Conservation (phyloP, 2,329 filamentous ascomycete genomes). For the Stromatinia cepivora region DNA sequence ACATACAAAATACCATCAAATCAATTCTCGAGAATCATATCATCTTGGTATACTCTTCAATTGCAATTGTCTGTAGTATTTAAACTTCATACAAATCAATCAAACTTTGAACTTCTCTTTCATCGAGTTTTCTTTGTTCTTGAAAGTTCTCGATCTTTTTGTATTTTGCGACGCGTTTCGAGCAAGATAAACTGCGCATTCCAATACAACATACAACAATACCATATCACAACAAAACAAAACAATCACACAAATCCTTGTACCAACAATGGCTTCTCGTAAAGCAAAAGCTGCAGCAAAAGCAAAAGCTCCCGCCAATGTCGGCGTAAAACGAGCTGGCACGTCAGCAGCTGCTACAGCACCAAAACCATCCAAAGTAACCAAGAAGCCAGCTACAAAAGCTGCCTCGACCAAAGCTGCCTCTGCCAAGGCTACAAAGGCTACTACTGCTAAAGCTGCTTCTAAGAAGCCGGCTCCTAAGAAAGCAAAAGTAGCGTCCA, state of each 20-base stretch:
- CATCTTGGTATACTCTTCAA: background rate
- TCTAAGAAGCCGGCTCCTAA: background rate
- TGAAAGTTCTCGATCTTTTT: conserved; percentile 3
- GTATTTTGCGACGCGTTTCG: background rate
- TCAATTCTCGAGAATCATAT: background rate
- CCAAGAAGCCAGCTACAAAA: background rate
- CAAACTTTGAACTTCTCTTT: background rate
- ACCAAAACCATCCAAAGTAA: background rate
- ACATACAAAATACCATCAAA: background rate
- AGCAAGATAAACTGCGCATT: background rate
- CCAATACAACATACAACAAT: background rate
- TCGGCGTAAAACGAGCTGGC: conserved; percentile 13
- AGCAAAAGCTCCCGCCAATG: background rate
- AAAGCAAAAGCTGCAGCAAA: background rate
- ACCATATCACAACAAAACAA: background rate
- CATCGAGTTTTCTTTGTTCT: background rate
- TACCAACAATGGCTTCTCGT: background rate
- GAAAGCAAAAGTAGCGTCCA: background rate
- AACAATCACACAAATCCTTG: background rate
- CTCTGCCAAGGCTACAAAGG: background rate
- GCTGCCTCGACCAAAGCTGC: background rate
- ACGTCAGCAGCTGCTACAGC: background rate
- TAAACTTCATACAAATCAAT: background rate
- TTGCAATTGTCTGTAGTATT: background rate
- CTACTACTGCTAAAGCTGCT: background rate